These are phyloP conservation scores for Lyophyllum decastes DNA, from an alignment of 768 basidiomycete species.

Conservation along the genomic window DNA sequence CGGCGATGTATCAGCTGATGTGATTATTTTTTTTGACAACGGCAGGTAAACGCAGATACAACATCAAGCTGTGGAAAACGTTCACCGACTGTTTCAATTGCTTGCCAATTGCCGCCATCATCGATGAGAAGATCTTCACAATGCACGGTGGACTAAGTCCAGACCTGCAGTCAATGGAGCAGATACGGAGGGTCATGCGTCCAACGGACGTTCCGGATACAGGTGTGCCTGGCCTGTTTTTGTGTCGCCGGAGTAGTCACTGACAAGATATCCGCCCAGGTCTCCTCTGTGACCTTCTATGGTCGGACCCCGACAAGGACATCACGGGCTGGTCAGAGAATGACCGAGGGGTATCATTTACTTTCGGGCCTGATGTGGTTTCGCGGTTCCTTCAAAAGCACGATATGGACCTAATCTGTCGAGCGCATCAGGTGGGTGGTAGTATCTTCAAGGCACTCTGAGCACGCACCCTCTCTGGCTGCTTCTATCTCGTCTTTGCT, in stretches of 20 bases:
- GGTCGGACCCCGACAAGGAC: constrained; percentile 99
- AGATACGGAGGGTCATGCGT: constrained; percentile 98
- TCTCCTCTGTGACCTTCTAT: constrained; percentile 92
- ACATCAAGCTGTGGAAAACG: constrained; percentile 99
- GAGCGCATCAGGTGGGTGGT: constrained; percentile 88
- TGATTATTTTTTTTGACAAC: constrained; percentile 3
- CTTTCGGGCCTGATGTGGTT: constrained; percentile 97
- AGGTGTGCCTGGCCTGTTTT: constrained; percentile 48
- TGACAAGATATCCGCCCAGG: constrained; percentile 44
- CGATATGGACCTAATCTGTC: constrained; percentile 98
- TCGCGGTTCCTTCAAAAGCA: constrained; percentile 98
- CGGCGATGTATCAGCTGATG: constrained; percentile 11
- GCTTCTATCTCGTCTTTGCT: neutral
- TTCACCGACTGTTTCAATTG: constrained; percentile 99
- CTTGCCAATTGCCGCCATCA: constrained; percentile 97
- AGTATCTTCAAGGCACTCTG: neutral
- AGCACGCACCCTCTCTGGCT: neutral
- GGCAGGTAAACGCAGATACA: constrained; percentile 98
- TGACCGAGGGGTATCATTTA: constrained; percentile 98
- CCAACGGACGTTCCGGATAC: constrained; percentile 99
- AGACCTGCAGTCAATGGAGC: constrained; percentile 98
- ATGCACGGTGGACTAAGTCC: constrained; percentile 99
- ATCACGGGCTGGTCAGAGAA: constrained; percentile 99
- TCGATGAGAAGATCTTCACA: constrained; percentile 99
- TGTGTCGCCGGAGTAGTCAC: neutral